Conservation (phyloP, 2,329 filamentous ascomycete species). For the Aspergillus novofumigatus region DNA sequence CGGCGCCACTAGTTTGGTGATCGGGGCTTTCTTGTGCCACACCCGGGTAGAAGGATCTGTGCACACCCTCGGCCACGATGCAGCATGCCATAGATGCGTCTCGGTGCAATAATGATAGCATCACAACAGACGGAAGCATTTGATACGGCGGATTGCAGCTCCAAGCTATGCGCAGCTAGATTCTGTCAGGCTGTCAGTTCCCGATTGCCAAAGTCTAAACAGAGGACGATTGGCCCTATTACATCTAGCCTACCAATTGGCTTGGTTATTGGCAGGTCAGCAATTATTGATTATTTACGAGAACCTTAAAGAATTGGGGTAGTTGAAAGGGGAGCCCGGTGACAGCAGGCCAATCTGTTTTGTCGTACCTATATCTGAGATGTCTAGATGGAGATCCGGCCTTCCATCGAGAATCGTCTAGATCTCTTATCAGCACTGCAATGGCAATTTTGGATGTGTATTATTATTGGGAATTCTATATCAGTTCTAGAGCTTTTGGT, state of each 20-base stretch:
- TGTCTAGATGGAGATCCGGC: background rate
- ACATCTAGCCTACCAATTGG: background rate
- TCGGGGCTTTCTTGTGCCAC: background rate
- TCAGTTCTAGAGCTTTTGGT: background rate
- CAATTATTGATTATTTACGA: background rate
- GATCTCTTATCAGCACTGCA: background rate
- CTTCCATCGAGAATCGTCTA: background rate
- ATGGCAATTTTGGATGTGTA: background rate
- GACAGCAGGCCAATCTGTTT: background rate
- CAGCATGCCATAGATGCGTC: background rate
- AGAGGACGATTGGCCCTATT: no score
- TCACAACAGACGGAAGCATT: background rate
- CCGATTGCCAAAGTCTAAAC: background rate
- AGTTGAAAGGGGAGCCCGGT: background rate
- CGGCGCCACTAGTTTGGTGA: background rate
- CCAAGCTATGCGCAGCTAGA: background rate
- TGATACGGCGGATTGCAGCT: background rate
- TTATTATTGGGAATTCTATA: background rate
- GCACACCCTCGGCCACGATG: background rate
- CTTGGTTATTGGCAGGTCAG: background rate
- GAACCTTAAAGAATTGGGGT: background rate
- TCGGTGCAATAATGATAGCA: background rate
- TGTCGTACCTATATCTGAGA: background rate
- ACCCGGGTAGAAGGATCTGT: background rate
- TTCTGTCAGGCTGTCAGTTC: background rate